Evolutionary conservation across 768 basidiomycete genomes (phyloP).

Genomic region (Mycena metata): DNA sequence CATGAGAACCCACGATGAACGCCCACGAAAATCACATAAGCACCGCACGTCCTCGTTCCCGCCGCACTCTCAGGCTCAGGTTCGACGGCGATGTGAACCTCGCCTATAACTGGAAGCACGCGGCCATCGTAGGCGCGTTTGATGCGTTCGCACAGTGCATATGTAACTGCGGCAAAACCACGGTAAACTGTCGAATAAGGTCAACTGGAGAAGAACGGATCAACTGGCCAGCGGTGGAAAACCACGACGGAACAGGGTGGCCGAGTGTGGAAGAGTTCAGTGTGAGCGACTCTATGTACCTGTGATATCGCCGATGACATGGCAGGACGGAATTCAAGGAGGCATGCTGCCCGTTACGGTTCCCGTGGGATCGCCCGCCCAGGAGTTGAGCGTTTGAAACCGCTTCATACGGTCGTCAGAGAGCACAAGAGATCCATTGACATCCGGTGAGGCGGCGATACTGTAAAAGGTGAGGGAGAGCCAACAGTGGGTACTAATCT

Average conservation of each 20-base stretch:
- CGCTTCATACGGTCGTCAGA: too few relatives aligned
- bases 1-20: constrained; percentile 1
- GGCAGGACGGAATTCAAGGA: not conserved
- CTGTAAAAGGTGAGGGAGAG: too few relatives aligned
- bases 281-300: not conserved
- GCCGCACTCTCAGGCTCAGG: not conserved
- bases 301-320: constrained; percentile 3
- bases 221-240: not conserved
- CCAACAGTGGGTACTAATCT: too few relatives aligned
- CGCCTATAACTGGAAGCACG: not conserved
- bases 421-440: too few relatives aligned
- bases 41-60: not conserved
- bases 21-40: not conserved
- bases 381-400: too few relatives aligned
- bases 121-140: not conserved
- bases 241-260: constrained; percentile 1
- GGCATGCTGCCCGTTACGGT: too few relatives aligned
- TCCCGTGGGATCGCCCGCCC: too few relatives aligned
- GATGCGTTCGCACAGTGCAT: constrained; percentile 8
- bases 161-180: too few relatives aligned
- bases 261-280: not conserved
- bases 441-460: too few relatives aligned
- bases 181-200: not conserved
- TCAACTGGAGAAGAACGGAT: not conserved
- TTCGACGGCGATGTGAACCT: not conserved